phyloP scores from a whole-genome alignment of 2,329 filamentous ascomycete species.

The Botrytis medusae region DNA sequence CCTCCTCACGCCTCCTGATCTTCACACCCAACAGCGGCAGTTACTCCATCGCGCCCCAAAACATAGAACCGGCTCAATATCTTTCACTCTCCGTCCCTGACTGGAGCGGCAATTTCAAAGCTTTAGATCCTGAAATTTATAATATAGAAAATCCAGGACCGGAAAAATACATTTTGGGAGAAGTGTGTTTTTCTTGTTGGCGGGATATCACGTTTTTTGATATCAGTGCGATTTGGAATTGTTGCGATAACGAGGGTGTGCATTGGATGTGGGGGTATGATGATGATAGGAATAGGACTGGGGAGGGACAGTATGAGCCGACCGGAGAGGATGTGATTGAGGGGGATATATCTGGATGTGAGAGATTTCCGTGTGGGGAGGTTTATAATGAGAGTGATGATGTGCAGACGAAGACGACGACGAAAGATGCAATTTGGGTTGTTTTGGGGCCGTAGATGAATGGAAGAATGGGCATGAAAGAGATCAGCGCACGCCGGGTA shows the following conservation, averaged over 20 bases:
- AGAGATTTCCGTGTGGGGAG: neutral
- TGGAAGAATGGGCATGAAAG: rapidly evolving
- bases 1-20: neutral
- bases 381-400: constrained; percentile 7
- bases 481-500: neutral
- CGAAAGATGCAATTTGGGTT: neutral
- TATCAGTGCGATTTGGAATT: constrained; percentile 17
- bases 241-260: constrained; percentile 9
- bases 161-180: neutral
- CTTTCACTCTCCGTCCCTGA: neutral
- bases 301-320: neutral
- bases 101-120: constrained; percentile 12
- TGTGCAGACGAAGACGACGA: constrained; percentile 6
- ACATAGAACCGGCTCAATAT: neutral
- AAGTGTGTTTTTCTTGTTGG: constrained; percentile 15
- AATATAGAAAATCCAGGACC: neutral
- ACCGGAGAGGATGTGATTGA: neutral
- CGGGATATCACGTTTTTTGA: constrained; percentile 1
- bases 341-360: neutral
- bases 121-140: neutral
- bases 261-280: constrained; percentile 16
- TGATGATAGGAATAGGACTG: neutral
- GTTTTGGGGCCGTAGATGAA: neutral
- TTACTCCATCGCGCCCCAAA: neutral
- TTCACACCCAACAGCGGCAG: neutral